phyloP scores from a whole-genome alignment of 2,329 filamentous ascomycete genomes.

The Leptographium wingfieldii region DNA sequence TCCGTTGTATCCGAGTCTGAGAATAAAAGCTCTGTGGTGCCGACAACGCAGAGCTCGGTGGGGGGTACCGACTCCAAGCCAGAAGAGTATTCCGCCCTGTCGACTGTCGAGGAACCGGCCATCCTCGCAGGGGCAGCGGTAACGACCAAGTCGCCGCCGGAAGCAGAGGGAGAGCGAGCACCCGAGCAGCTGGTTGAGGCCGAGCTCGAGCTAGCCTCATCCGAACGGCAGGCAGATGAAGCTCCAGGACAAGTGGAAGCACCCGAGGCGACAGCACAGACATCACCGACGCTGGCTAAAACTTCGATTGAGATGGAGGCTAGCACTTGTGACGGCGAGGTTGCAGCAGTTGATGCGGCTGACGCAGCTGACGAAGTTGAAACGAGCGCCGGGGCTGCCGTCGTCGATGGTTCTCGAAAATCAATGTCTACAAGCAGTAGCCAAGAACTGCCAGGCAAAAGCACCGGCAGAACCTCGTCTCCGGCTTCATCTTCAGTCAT shows the following conservation, averaged over 20 bases:
- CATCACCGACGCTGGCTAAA: background rate
- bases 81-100: background rate
- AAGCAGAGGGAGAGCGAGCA: background rate
- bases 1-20: constrained; percentile 17
- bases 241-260: background rate
- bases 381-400: background rate
- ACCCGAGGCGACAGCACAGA: background rate
- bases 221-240: background rate
- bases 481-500: background rate
- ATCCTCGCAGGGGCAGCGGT: background rate
- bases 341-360: background rate
- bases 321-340: background rate
- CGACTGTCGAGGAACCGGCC: background rate
- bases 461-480: background rate
- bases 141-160: background rate
- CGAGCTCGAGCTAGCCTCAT: background rate
- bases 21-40: constrained; percentile 4
- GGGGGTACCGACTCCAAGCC: constrained; percentile 11
- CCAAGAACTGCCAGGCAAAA: background rate
- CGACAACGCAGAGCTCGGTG: constrained; percentile 6
- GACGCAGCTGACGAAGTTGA: background rate
- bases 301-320: background rate
- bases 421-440: background rate
- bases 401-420: background rate
- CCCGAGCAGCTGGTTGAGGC: background rate